phyloP scores from a whole-genome alignment of 176 grass and related monocot species.

The Bonia amplexicaulis region DNA sequence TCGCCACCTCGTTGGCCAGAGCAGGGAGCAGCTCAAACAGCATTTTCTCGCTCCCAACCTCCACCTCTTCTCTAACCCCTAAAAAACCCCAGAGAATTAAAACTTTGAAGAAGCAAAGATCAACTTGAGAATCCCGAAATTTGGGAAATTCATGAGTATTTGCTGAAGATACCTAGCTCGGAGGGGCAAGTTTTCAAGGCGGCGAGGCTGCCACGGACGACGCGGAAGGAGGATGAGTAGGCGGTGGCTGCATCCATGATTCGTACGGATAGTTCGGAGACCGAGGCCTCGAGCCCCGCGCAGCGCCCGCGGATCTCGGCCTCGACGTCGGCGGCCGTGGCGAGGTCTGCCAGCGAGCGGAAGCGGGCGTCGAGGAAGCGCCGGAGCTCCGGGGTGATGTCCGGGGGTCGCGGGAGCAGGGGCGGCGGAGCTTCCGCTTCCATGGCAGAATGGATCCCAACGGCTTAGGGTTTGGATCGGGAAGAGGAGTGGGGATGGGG shows the following conservation, averaged over 20 bases:
- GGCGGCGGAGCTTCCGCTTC: conserved; percentile 31
- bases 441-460: conserved; percentile 29
- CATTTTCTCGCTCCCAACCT: conserved; percentile 35
- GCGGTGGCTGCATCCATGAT: conserved; percentile 21
- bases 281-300: conserved; percentile 53
- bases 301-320: conserved; percentile 51
- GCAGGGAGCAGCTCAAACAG: conserved; percentile 57
- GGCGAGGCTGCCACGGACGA: conserved; percentile 38
- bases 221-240: conserved; percentile 40
- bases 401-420: neutral
- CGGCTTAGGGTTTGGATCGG: conserved; percentile 29
- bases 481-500: conserved; percentile 1
- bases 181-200: conserved; percentile 32
- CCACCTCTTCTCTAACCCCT: conserved; percentile 31
- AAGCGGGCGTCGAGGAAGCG: conserved; percentile 56
- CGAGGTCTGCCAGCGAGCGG: conserved; percentile 45
- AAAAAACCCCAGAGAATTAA: neutral
- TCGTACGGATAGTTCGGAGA: conserved; percentile 32
- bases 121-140: neutral
- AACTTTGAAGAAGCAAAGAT: neutral
- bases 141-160: neutral
- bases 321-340: conserved; percentile 51
- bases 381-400: conserved; percentile 24
- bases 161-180: conserved; percentile 27
- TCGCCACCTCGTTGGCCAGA: conserved; percentile 77